Percentiles rank a stretch among this genome's conserved stretches.
Conservation (phyloP, 2,329 filamentous ascomycete genomes). For the Phoma herbarum region DNA sequence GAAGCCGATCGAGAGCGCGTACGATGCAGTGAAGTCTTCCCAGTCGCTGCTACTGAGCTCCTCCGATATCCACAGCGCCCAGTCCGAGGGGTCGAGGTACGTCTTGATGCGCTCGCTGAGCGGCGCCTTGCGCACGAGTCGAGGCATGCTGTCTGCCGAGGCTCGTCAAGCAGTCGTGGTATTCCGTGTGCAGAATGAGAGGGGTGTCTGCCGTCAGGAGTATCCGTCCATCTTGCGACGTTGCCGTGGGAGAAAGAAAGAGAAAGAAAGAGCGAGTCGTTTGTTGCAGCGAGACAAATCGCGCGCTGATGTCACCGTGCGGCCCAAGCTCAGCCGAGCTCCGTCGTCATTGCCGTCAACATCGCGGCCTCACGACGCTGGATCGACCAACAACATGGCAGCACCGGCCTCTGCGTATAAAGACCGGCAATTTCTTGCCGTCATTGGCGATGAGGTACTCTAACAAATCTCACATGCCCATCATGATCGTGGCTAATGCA, state of each 20-base stretch:
- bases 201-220: neutral
- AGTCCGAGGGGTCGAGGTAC: constrained; percentile 86
- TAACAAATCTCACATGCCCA: no score
- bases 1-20: constrained; percentile 79
- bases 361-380: constrained; percentile 31
- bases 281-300: constrained; percentile 7
- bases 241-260: neutral
- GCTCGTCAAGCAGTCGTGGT: neutral
- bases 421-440: constrained; percentile 94
- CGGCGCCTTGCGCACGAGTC: constrained; percentile 82
- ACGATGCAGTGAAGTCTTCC: constrained; percentile 77
- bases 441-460: constrained; percentile 89
- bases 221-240: constrained; percentile 6
- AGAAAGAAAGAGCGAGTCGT: neutral
- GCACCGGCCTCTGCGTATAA: constrained; percentile 68
- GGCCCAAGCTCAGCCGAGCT: constrained; percentile 11
- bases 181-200: neutral
- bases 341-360: constrained; percentile 21
- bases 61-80: constrained; percentile 88
- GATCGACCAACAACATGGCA: constrained; percentile 61
- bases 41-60: constrained; percentile 91
- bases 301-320: constrained; percentile 5
- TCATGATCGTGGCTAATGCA: constrained; percentile 24
- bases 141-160: constrained; percentile 65
- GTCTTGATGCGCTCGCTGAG: constrained; percentile 81